Percentiles rank a stretch among this genome's conserved stretches.
Conservation (phyloP, 2,329 filamentous ascomycete genomes). For the Fonsecaea erecta region DNA sequence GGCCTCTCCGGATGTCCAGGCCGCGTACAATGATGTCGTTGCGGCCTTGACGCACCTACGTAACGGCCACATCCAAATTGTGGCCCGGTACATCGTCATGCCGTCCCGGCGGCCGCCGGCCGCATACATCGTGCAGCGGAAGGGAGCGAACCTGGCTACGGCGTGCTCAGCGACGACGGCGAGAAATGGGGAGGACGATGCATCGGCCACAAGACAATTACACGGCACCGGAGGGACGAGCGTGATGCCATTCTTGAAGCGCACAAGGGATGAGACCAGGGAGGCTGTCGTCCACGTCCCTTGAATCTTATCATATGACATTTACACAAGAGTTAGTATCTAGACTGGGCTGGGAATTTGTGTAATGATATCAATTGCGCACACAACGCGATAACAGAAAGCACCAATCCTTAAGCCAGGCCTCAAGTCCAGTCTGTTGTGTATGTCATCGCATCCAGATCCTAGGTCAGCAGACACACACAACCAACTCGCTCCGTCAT, state of each 20-base stretch:
- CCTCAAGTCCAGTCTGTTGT: too few species aligned
- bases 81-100: constrained; percentile 59
- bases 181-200: constrained; percentile 37
- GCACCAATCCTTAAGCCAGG: too few species aligned
- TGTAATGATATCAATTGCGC: too few species aligned
- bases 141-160: constrained; percentile 51
- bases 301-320: background rate
- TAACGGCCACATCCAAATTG: constrained; percentile 58
- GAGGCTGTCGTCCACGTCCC: constrained; percentile 7
- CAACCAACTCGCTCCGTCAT: too few species aligned
- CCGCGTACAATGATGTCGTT: constrained; percentile 25
- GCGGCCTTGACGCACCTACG: constrained; percentile 51
- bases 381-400: too few species aligned
- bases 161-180: constrained; percentile 46
- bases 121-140: constrained; percentile 25
- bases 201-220: constrained; percentile 44
- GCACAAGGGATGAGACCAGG: constrained; percentile 56
- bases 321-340: too few species aligned
- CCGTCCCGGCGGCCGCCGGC: constrained; percentile 42
- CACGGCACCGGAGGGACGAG: constrained; percentile 59
- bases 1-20: constrained; percentile 42
- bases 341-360: too few species aligned
- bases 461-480: too few species aligned
- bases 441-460: too few species aligned
- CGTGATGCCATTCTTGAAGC: constrained; percentile 59